Evolutionary conservation across 805 yeast species (phyloP), one percentile per base, ranked within the genome.

Genomic region (Candida suzukii): DNA sequence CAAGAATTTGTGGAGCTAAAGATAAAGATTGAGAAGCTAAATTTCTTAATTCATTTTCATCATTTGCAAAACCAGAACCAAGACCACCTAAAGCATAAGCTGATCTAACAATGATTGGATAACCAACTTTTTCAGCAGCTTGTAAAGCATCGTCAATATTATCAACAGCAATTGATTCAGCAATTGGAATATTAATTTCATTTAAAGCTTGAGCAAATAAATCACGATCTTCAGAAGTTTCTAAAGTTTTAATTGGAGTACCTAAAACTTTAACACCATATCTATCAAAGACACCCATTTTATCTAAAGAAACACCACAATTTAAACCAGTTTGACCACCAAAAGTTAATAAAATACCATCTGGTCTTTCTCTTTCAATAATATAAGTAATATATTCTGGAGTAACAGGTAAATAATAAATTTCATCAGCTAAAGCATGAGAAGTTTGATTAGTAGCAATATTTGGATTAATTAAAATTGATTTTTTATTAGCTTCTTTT

Each of bases 281-380:
- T 53, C 95, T 75, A 50, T 83, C 88, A 57, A 95, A 83, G 44
- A 88, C 87, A 49, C 97, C 98, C 88, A 86, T 83, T 67, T 88
- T 85, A 46, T 93, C 96, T 49, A 93, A 76, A 57, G 88, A 83
- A 40, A 93, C 95, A 68, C 98, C 98, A 46, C 91, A 96, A 60
- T 90, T 93, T 56, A 93, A 74, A 49, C 84, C 99, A 27, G 99
- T 93, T 71, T 93, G 99, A 51, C 99, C 99, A 58, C 99, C 99
- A 63, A 93, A 93, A 3, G 99, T 91, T 59, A 91, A 75, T 58
- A 91, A 72, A 42, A 93, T 90, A 37, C 96, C 98, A 66, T 93
- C 98, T 32, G 99, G 99, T 53, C 79, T 78, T 70, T 93, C 99
- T 50, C 95, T 81, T 67, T 93, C 96, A 50, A 93, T 91, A 58